Base-by-base conservation (phyloP, 495 filamentous ascomycete genomes). In the Penicillium lividum region DNA sequence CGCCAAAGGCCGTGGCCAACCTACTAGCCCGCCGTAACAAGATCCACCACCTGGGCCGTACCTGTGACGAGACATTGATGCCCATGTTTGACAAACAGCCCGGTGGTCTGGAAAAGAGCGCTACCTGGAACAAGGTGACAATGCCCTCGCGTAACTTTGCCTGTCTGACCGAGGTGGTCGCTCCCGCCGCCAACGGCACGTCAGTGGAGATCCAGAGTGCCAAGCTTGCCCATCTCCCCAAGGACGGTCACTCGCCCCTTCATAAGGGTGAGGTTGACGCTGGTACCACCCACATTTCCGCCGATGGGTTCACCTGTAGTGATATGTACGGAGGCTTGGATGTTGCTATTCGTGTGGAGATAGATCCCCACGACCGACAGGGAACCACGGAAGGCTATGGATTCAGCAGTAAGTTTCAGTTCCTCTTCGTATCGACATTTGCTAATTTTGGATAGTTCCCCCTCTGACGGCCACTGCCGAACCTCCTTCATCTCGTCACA, bases 121-220 rank as follows among this genome's bases (percentile, higher is more conserved):
- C 84, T 1, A 61, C 71, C 2, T 85, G 77, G 60, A 97, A 97
- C 73, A 83, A 88, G 59, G 85, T 88, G 36, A 96, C 92, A 22
- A 96, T 97, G 93, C 93, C 93, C 3, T 86, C 84, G 44, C 83
- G 93, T 53, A 97, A 97, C 74, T 97, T 88, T 70, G 88, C 92
- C 57, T 85, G 87, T 57, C 83, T 98, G 58, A 89, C 88, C 33
- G 91, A 96, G 58, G 72, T 77, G 45, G 67, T 72, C 5, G 60
- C 68, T 11, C 72, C 74, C 8, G 50, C 60, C 27, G 56, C 68
- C 18, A 74, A 70, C 38, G 66, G 67, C 13, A 54, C 64, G 18
- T 45, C 34, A n/a, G 46, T 9, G 5, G 33, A 31, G 5, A 48
- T 50, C 25, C 65, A 63, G 38, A 63, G 54, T 7, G 60, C 60